Conservation (phyloP, 208 protist genomes). For the Wallacemonas collosoma region DNA sequence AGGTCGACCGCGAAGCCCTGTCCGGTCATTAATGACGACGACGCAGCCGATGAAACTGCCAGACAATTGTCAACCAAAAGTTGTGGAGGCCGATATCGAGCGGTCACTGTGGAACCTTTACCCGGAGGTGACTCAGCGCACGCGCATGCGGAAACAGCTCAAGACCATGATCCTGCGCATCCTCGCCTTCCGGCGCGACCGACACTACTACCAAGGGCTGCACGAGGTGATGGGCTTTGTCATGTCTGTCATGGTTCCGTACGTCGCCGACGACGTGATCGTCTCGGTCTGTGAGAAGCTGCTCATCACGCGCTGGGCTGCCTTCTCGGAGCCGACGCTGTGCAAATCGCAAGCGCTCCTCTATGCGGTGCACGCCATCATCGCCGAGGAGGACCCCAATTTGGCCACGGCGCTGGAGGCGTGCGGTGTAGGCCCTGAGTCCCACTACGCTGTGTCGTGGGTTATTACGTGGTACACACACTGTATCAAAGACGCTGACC, state of each 20-base stretch:
- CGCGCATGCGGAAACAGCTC: constrained; percentile 42
- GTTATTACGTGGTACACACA: constrained; percentile 89
- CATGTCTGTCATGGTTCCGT: constrained; percentile 64
- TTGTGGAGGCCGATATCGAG: constrained; percentile 78
- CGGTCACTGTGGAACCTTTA: constrained; percentile 83
- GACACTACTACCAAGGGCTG: constrained; percentile 86
- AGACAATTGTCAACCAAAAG: constrained; percentile 77
- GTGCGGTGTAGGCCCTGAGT: constrained; percentile 73
- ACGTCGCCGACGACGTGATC: constrained; percentile 37
- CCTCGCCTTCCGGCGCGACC: constrained; percentile 52
- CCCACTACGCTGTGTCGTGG: constrained; percentile 88
- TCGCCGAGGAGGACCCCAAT: constrained; percentile 55
- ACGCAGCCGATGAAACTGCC: constrained; percentile 36
- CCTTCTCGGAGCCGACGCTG: constrained; percentile 57
- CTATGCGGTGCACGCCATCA: constrained; percentile 72
- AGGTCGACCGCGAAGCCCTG: neutral
- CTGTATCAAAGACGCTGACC: constrained; percentile 39
- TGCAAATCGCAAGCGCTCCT: constrained; percentile 71
- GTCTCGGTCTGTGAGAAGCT: constrained; percentile 65
- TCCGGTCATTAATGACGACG: neutral
- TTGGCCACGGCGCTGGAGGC: constrained; percentile 66
- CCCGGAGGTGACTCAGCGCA: constrained; percentile 46
- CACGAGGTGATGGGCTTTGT: constrained; percentile 87
- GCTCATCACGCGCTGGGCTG: constrained; percentile 56
- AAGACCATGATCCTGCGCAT: constrained; percentile 60